A percentile compares a stretch with the other conserved stretches of the same genome.
These are phyloP conservation scores for Podaxis sp. DNA, from an alignment of 768 basidiomycete genomes.

Conservation along the genomic window DNA sequence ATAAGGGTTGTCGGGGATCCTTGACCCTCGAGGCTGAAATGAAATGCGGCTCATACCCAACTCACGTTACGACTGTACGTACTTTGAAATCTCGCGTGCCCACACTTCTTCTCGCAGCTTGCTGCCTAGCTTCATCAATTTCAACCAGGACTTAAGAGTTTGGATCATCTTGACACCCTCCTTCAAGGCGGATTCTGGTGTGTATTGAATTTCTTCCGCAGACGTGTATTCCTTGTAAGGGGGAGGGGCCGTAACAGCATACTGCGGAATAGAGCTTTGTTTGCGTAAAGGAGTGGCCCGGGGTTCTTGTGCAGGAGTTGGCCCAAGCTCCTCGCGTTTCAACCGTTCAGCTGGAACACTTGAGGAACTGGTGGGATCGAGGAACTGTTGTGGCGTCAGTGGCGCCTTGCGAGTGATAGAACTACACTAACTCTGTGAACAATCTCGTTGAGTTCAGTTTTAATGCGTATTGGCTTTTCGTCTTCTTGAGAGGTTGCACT, in stretches of 20 bases:
- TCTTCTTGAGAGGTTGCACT: neutral
- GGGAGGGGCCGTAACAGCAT: conserved; percentile 14
- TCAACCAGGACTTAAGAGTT: conserved; percentile 36
- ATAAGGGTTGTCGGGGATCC: conserved; percentile 54
- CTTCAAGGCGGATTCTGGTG: conserved; percentile 44
- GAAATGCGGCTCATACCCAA: neutral
- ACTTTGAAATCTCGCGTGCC: conserved; percentile 50
- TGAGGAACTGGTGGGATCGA: neutral
- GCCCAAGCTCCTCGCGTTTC: neutral
- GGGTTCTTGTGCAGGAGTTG: neutral
- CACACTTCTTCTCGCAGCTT: conserved; percentile 57
- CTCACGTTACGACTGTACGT: conserved; percentile 11
- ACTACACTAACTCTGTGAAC: neutral
- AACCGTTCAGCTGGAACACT: neutral
- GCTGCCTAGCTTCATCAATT: conserved; percentile 45
- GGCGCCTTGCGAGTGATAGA: neutral
- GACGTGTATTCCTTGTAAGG: conserved; percentile 32
- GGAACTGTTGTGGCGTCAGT: neutral
- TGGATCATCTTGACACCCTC: conserved; percentile 52
- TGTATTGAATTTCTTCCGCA: conserved; percentile 41
- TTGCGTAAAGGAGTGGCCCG: neutral
- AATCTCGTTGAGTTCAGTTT: neutral
- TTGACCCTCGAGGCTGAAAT: conserved; percentile 40
- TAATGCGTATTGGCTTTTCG: neutral
- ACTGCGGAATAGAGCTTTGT: conserved; percentile 9